Percentiles rank a stretch among this genome's conserved stretches.
These are phyloP conservation scores for Coccomyxa sp. DNA, from an alignment of 139 green algal genomes.

Conservation along the genomic window DNA sequence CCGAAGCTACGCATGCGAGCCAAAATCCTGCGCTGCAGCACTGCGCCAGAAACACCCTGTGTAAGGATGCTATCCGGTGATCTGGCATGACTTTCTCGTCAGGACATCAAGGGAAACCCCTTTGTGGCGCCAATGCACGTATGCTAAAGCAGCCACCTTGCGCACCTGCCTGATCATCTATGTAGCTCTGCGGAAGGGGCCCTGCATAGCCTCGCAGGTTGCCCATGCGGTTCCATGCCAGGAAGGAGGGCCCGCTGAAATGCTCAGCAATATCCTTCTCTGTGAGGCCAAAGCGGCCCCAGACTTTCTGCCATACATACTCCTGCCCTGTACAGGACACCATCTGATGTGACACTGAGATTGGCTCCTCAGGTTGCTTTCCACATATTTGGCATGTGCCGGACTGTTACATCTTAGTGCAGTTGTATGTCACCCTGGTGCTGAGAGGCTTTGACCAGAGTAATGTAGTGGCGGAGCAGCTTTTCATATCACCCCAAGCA, in stretches of 20 bases:
- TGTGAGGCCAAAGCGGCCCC: conserved; percentile 12
- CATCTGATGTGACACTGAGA: too few species aligned
- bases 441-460: too few species aligned
- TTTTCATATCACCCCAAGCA: too few species aligned
- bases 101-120: not conserved
- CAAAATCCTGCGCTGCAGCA: conserved; percentile 30
- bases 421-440: too few species aligned
- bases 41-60: not conserved
- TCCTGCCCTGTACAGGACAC: conserved; percentile 34
- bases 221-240: conserved; percentile 48
- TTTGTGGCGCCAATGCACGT: not conserved
- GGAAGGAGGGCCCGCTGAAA: conserved; percentile 42
- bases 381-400: too few species aligned
- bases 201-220: conserved; percentile 38
- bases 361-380: too few species aligned
- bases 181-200: conserved; percentile 30
- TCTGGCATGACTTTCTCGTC: not conserved
- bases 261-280: conserved; percentile 23
- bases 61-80: not conserved
- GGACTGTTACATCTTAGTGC: too few species aligned
- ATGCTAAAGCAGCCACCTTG: not conserved
- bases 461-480: too few species aligned
- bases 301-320: conserved; percentile 31
- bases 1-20: conserved; percentile 38
- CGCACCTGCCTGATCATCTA: conserved; percentile 29